phyloP scores from a whole-genome alignment of 2,329 filamentous ascomycete species.

The Fusarium ambrosium region DNA sequence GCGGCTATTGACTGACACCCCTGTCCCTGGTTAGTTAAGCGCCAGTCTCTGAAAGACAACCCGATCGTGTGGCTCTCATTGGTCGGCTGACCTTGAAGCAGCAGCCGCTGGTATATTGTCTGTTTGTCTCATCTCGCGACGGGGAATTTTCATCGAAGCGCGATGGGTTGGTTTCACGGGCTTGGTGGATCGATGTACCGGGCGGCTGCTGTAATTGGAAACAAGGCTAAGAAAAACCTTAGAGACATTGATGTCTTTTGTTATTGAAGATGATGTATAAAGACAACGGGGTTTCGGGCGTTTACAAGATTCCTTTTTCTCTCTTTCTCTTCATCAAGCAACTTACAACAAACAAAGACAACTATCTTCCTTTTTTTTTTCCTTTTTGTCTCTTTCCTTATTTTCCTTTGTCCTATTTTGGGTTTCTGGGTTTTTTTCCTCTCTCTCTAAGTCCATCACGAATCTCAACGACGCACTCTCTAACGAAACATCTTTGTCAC shows the following conservation, averaged over 20 bases:
- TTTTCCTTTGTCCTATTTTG: slow-evolving; percentile 46
- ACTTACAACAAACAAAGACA: slow-evolving; percentile 39
- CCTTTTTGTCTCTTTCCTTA: slow-evolving; percentile 43
- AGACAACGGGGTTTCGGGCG: slow-evolving; percentile 26
- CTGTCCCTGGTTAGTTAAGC: slow-evolving; percentile 33
- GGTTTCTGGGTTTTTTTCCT: slow-evolving; percentile 44
- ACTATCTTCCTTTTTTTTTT: slow-evolving; percentile 31
- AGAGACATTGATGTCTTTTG: slow-evolving; percentile 4
- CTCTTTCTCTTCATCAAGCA: slow-evolving; percentile 41
- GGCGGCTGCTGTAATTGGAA: slow-evolving; percentile 47
- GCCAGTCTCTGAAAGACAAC: slow-evolving; percentile 14
- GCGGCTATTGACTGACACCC: slow-evolving; percentile 32
- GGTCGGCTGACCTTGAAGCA: background rate
- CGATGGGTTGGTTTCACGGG: slow-evolving; percentile 13
- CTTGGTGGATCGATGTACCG: background rate
- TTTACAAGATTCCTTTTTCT: slow-evolving; percentile 21
- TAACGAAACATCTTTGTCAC: no score
- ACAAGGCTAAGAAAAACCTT: slow-evolving; percentile 15
- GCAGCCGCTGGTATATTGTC: background rate
- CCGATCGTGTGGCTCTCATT: slow-evolving; percentile 9
- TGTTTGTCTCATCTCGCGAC: slow-evolving; percentile 25
- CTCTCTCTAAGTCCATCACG: slow-evolving; percentile 35
- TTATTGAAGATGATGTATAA: slow-evolving; percentile 42
- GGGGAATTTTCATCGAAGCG: slow-evolving; percentile 22
- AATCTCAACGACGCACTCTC: no score